Evolutionary conservation across 257 asterid genomes (phyloP), one percentile per base, ranked within the genome.

Genomic region (Gentiana macrophylla): DNA sequence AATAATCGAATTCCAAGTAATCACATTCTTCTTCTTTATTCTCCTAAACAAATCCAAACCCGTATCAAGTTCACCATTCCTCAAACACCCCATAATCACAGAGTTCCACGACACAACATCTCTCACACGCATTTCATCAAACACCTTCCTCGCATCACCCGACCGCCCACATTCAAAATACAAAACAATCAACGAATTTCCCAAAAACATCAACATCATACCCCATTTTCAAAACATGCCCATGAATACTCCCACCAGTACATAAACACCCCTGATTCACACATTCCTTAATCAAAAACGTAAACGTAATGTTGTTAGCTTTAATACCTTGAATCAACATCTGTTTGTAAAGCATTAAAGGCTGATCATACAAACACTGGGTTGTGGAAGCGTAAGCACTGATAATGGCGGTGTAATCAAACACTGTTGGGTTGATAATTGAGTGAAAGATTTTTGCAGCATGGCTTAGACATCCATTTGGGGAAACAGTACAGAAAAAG

Each of bases 61-160:
- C 55, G 38, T 37, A 60, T 79, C 84, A 37, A 79, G 75, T 54
- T 70, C 76, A 52, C 84, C 87, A 12, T 74, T 78, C 59, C 94
- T 72, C 71, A 79, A 69, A 67, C 68, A 71, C 60, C 91, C 95
- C 13, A 69, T 65, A 43, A 82, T 62, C 11, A 84, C 57, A 35
- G 86, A 68, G 55, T 85, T 88, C 95, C 96, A 88, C 0, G 96
- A 88, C 67, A 88, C 94, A 61, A 82, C 71, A 58, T 85, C 96
- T 62, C 74, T 73, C 12, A 64, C 50, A 5, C 73, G 43, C 88
- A 88, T 88, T 82, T 56, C 87, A 62, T 82, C 90, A 37, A 87
- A 87, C 72, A 87, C 81, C 77, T 50, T 80, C 76, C 69, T 12
- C 10, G 94, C 96, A 70, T 75, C 80, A 10, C 15, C 64, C 67